Conservation (phyloP, 352 stramenopile species). For the Pythium chondricola region DNA sequence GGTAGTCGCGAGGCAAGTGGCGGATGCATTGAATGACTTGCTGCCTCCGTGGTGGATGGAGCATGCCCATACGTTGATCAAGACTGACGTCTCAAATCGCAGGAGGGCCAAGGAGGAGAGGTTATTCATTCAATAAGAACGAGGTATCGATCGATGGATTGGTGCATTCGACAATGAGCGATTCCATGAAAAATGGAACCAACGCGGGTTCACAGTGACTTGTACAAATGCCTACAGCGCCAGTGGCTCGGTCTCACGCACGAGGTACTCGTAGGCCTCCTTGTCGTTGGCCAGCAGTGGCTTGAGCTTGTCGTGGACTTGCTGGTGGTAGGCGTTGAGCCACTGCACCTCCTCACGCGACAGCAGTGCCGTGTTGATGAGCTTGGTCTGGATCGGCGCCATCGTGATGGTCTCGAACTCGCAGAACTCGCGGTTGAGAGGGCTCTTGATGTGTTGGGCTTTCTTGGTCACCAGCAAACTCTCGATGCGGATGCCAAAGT, state of each 20-base stretch:
- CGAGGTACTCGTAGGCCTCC: conserved; percentile 68
- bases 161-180: too few relatives aligned
- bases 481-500: conserved; percentile 99
- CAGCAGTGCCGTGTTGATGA: conserved; percentile 93
- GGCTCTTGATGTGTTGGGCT: conserved; percentile 55
- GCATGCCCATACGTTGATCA: too few relatives aligned
- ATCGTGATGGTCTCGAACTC: conserved; percentile 97
- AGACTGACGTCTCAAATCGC: too few relatives aligned
- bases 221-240: too few relatives aligned
- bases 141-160: too few relatives aligned
- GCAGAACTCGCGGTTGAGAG: conserved; percentile 87
- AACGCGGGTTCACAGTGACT: too few relatives aligned
- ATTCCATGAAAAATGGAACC: too few relatives aligned
- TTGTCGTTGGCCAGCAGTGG: conserved; percentile 74
- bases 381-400: conserved; percentile 97
- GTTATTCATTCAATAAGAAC: too few relatives aligned
- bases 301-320: conserved; percentile 89
- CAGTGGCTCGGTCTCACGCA: conserved; percentile 66
- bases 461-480: conserved; percentile 95
- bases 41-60: too few relatives aligned
- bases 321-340: conserved; percentile 92
- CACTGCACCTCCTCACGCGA: conserved; percentile 90
- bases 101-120: too few relatives aligned
- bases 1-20: too few relatives aligned
- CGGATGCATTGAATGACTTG: too few relatives aligned